A percentile compares a stretch with the other conserved stretches of the same genome.
Evolutionary conservation across 2,329 filamentous ascomycete genomes (phyloP).

Genomic region (Aspergillus awamori): DNA sequence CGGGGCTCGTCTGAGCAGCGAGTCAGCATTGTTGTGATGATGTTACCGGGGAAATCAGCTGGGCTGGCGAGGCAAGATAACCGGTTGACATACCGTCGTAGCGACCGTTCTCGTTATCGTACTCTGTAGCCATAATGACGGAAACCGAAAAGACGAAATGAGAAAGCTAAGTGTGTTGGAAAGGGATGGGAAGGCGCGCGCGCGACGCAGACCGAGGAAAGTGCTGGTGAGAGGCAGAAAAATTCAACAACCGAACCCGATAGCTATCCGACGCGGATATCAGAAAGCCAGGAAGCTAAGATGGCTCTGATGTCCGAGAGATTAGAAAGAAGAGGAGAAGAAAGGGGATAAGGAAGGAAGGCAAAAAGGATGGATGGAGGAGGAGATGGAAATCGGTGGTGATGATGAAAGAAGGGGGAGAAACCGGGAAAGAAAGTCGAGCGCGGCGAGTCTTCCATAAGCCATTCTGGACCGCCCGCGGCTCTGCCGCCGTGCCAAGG

Average conservation of each 20-base stretch:
- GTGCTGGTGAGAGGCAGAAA: slow-evolving; percentile 6
- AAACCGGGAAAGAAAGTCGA: slow-evolving; percentile 16
- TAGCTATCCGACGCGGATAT: not conserved
- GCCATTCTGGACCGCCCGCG: slow-evolving; percentile 20
- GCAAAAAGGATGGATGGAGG: slow-evolving; percentile 15
- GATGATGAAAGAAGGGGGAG: slow-evolving; percentile 28
- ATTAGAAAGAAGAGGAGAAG: slow-evolving; percentile 4
- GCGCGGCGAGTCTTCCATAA: slow-evolving; percentile 15
- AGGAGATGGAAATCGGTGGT: slow-evolving; percentile 9
- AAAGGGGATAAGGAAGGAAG: slow-evolving; percentile 12
- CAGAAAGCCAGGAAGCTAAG: not conserved
- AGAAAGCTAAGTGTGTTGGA: not conserved
- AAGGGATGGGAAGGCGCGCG: slow-evolving; percentile 7
- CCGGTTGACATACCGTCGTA: slow-evolving; percentile 61
- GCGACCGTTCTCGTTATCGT: slow-evolving; percentile 66
- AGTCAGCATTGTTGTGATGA: slow-evolving; percentile 19
- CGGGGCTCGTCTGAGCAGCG: slow-evolving; percentile 58
- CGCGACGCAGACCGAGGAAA: slow-evolving; percentile 1
- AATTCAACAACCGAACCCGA: slow-evolving; percentile 7
- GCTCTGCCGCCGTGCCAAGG: slow-evolving; percentile 11
- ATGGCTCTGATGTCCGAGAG: slow-evolving; percentile 1
- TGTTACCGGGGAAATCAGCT: slow-evolving; percentile 10
- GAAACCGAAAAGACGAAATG: slow-evolving; percentile 18
- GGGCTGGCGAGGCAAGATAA: slow-evolving; percentile 7
- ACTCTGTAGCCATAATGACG: slow-evolving; percentile 54